Evolutionary conservation across 2,329 filamentous ascomycete species (phyloP).

Genomic region (Colletotrichum agaves): DNA sequence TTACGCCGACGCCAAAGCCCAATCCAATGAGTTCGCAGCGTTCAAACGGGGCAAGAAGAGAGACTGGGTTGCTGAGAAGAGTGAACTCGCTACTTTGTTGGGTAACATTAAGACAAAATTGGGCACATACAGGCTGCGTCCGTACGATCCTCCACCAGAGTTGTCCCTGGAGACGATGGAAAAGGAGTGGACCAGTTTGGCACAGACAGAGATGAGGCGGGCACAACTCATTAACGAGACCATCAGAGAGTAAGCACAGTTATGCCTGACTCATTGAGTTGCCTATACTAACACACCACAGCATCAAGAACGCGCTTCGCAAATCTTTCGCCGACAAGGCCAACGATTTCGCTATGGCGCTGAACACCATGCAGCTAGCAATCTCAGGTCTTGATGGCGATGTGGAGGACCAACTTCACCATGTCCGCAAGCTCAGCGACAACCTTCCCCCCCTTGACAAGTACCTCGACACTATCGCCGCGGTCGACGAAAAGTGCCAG

Average conservation of each 20-base stretch:
- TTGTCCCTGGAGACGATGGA: conserved; percentile 86
- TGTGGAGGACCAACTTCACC: conserved; percentile 91
- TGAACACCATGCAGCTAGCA: conserved; percentile 93
- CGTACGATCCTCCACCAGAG: conserved; percentile 90
- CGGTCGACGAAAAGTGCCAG: conserved; percentile 86
- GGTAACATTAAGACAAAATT: conserved; percentile 99
- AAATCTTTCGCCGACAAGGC: conserved; percentile 97
- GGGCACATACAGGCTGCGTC: conserved; percentile 89
- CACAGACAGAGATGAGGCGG: conserved; percentile 85
- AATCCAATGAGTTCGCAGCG: conserved; percentile 81
- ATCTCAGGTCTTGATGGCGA: conserved; percentile 98
- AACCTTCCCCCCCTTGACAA: conserved; percentile 90
- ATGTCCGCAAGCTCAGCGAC: conserved; percentile 85
- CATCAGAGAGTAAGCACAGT: conserved; percentile 80
- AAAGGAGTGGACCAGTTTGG: conserved; percentile 80
- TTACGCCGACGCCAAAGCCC: conserved; percentile 90
- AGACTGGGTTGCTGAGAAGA: conserved; percentile 97
- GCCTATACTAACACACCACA: conserved; percentile 49
- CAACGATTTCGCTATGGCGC: conserved; percentile 94
- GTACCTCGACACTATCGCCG: conserved; percentile 88
- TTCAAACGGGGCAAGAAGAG: conserved; percentile 94
- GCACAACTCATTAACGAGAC: conserved; percentile 98
- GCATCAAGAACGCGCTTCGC: conserved; percentile 94
- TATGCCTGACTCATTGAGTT: conserved; percentile 41
- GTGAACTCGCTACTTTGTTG: conserved; percentile 88